Base-by-base conservation (phyloP, 2,329 filamentous ascomycete species). In the Alternaria sp. region DNA sequence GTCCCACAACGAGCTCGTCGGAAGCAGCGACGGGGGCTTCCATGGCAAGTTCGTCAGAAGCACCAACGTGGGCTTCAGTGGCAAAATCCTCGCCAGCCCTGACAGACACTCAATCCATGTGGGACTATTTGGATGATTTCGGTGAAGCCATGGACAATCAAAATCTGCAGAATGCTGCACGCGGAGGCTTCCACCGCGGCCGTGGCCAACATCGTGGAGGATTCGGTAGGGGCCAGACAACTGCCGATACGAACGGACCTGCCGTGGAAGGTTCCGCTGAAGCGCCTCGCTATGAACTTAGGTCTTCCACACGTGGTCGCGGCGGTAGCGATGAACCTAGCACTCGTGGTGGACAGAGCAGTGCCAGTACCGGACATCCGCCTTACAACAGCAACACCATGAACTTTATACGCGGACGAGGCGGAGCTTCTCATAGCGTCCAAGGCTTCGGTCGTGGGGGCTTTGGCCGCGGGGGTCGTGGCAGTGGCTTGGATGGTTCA, bases 221-320 rank as follows among this genome's bases (percentile, higher is more conserved):
- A 15, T 32, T 32, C 47, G 45, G 15, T 40, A 26, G 25, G 6
- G 15, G 23, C 23, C 40, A 43, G 4, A 5, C 21, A 6, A 4
- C 32, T 12, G 7, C 43, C 21, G n/a, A 17, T 40, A 40, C n/a
- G 19, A 32, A 32, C 17, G 54, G 19, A 44, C 26, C 23, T 25
- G 2, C 23, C 17, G 9, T 47, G 10, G 49, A 32, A 26, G 32
- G 13, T 8, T 25, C 49, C 32, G n/a, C 44, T 8, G 28, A 21
- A 2, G 36, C 57, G 1, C 43, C 19, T 19, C 55, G 61, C 28
- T 64, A 63, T 44, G 58, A 59, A 8, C 53, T 58, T 11, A 57
- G 57, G n/a, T 61, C 54, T 3, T 43, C 61, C 7, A 53, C 61
- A 10, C 54, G 57, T 47, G 57, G 50, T 13, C 60, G 61, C 13